Percentiles rank a stretch among this genome's conserved stretches.
Evolutionary conservation across 2,329 filamentous ascomycete species (phyloP).

Genomic region (Aspergillus intermedius): DNA sequence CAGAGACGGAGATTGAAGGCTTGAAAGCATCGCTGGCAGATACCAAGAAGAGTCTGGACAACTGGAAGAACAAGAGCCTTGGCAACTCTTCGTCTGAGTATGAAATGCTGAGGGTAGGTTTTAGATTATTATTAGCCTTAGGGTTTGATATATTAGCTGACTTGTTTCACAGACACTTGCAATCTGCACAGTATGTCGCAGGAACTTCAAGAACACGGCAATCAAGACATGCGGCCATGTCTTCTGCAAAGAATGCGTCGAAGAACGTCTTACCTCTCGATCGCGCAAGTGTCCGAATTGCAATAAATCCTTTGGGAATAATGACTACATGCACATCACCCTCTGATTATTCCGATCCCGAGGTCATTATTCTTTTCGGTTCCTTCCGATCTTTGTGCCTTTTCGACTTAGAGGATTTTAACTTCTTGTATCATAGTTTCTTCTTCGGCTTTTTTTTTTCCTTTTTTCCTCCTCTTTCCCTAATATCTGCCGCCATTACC

Average conservation of each 20-base stretch:
- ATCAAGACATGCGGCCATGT: constrained; percentile 92
- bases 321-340: constrained; percentile 69
- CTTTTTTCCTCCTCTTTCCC: constrained; percentile 9
- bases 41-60: constrained; percentile 73
- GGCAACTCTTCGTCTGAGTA: constrained; percentile 77
- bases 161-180: constrained; percentile 55
- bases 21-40: constrained; percentile 71
- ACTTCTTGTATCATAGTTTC: constrained; percentile 30
- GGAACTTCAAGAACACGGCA: constrained; percentile 87
- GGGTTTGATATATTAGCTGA: constrained; percentile 12
- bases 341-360: constrained; percentile 24
- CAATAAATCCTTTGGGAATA: constrained; percentile 81
- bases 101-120: constrained; percentile 76
- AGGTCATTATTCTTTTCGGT: constrained; percentile 4
- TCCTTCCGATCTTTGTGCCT: constrained; percentile 4
- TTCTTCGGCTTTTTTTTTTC: constrained; percentile 9
- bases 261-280: constrained; percentile 79
- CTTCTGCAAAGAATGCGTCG: constrained; percentile 86
- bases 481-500: constrained; percentile 6
- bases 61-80: constrained; percentile 74
- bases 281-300: constrained; percentile 95
- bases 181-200: constrained; percentile 86
- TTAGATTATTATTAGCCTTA: neutral
- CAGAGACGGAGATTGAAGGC: constrained; percentile 69
- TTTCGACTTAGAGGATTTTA: constrained; percentile 1